Evolutionary conservation across 2,329 filamentous ascomycete genomes (phyloP), one percentile per base, ranked within the genome.

Genomic region (Mollisia scopiformis): DNA sequence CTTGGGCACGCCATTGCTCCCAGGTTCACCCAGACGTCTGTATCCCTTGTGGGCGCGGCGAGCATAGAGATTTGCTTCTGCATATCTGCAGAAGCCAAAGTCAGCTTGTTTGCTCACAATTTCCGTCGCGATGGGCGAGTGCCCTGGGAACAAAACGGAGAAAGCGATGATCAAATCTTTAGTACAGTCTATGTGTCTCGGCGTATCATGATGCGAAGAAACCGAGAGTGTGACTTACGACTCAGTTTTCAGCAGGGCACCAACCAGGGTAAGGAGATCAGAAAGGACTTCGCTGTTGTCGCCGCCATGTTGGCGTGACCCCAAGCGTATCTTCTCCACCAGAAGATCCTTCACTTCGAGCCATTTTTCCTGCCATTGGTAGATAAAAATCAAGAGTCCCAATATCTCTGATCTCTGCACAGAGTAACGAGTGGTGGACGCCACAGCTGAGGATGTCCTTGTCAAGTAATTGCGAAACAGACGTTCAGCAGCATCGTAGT

Each of bases 41-140:
- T 62, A 65, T n/a, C 62, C 60, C 28, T 61, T 65, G 16, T 60
- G 51, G 30, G 55, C 59, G 10, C 57, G 47, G 14, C 62, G 50
- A 14, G 57, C 62, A 23, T 65, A 62, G 6, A 65, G 33, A 14
- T 55, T 53, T 10, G 62, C 62, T 30, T 65, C 62, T 3, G 54
- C n/a, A 39, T 65, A 61, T n/a, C n/a, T n/a, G n/a, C n/a, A n/a
- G n/a, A n/a, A n/a, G n/a, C n/a, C n/a, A n/a, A n/a, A n/a, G n/a
- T n/a, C n/a, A n/a, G n/a, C n/a, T n/a, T n/a, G n/a, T n/a, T n/a
- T n/a, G n/a, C n/a, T n/a, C n/a, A n/a, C n/a, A n/a, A n/a, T n/a
- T n/a, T n/a, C n/a, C n/a, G n/a, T n/a, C n/a, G n/a, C n/a, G n/a
- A n/a, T n/a, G n/a, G n/a, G n/a, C n/a, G n/a, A n/a, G n/a, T n/a